Base-by-base conservation (phyloP, 495 filamentous ascomycete species). In the Neurospora sp. region DNA sequence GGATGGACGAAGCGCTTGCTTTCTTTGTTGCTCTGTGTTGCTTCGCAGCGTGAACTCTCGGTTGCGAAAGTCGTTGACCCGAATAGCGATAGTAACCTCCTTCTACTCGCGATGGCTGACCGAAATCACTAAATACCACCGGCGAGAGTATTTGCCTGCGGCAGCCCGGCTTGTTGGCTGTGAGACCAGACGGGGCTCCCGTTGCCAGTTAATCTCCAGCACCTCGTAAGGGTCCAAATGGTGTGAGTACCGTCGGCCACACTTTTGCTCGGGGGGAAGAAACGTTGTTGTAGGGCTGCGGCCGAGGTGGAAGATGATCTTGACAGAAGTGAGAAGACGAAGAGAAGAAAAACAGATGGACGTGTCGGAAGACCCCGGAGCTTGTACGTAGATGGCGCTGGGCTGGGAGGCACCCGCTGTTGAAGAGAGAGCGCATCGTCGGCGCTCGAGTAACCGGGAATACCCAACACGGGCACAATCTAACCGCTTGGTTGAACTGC, bases 391-490 rank as follows among this genome's bases (percentile, higher is more conserved):
- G 20, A 59, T 27, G 0, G 20, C 2, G 48, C 1, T 59, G 48
- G 48, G 1, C 20, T 7, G 7, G 22, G 4, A 0, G 20, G 1
- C 48, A 0, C 20, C 0, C 4, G 10, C 1, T 14, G 10, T 53
- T 1, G 20, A 59, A 10, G 2, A 14, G 5, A 12, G 48, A 27
- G 4, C 2, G 1, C 0, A 5, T 14, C 10, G 48, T 3, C 20
- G 2, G 3, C 1, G 48, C 5, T 59, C 5, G 9, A 1, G 1
- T 7, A 1, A 3, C 48, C 20, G 45, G 20, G 20, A 14, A 6
- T 3, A 6, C 20, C 27, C 5, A 35, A 16, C 2, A 18, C 2
- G 27, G 12, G 12, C 14, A 18, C 0, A 0, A 4, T 4, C 3
- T 6, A 65, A 9, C 0, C 14, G 7, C 53, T 65, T 3, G 27